Evolutionary conservation across 306 rosid genomes (phyloP), one percentile per base, ranked within the genome.

Genomic region (Gleditsia sinensis): DNA sequence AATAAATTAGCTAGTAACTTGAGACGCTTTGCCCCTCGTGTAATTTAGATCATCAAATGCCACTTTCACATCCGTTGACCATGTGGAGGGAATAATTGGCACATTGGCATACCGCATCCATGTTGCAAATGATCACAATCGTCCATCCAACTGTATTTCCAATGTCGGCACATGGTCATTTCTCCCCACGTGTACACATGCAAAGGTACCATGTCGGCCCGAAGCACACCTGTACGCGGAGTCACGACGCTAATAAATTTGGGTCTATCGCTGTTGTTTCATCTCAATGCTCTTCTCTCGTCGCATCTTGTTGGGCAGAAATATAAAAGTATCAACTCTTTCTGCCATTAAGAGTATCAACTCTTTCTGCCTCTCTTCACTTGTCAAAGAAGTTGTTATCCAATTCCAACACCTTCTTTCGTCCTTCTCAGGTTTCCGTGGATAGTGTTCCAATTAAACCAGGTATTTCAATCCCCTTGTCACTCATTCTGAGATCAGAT

Each of bases 221-320:
- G 21, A 10, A 14, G 20, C 50, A 20, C 13, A 4, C 2, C 30
- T 0, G 19, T 0, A 28, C 3, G 12, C 6, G n/a, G 36, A 21
- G 14, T 9, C 37, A 14, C 4, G 12, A 11, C 8, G 19, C 24
- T 32, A n/a, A 59, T 59, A 59, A 16, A 59, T 16, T 19, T 4
- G 28, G 51, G 21, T 25, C 32, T 28, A 3, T 10, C 3, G 10
- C 1, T 7, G 16, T 43, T 9, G 43, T 21, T 3, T 14, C 7
- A 45, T 59, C 27, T 43, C 71, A 20, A 85, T 90, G 89, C 81
- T 85, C 6, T 32, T 39, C 56, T 62, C 83, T 16, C 55, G 64
- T 48, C 91, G 92, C 48, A 14, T 40, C 72, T 3, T 85, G 69
- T 36, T 71, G 55, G 32, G 70, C 28, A 80, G 43, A 75, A 63